Conservation (phyloP, 805 yeast species). For the Saccharomycopsis guyanensis region DNA sequence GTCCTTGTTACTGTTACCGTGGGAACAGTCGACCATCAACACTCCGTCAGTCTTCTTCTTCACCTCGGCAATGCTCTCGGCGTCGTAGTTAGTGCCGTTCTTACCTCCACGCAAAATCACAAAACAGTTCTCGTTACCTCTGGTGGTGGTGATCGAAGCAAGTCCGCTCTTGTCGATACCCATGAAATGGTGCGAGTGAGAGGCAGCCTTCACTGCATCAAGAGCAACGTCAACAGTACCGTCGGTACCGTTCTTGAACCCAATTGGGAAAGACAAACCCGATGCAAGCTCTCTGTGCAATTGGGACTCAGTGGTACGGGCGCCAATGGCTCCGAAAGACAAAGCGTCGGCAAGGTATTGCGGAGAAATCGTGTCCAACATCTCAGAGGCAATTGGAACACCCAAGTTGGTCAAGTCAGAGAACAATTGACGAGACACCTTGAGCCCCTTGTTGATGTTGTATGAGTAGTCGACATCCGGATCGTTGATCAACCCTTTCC, state of each 20-base stretch:
- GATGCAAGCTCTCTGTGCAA: slow-evolving; percentile 95
- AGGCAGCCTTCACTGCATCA: slow-evolving; percentile 89
- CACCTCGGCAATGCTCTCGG: slow-evolving; percentile 51
- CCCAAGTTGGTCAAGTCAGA: slow-evolving; percentile 64
- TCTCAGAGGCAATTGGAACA: slow-evolving; percentile 92
- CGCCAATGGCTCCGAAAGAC: slow-evolving; percentile 97
- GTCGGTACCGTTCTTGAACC: slow-evolving; percentile 97
- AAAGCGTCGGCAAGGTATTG: slow-evolving; percentile 89
- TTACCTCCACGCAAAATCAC: slow-evolving; percentile 95
- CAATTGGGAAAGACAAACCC: slow-evolving; percentile 95
- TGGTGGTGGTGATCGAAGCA: slow-evolving; percentile 92
- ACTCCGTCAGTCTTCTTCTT: slow-evolving; percentile 35
- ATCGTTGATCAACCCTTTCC: slow-evolving; percentile 97
- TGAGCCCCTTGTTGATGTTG: slow-evolving; percentile 90
- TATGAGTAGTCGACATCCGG: slow-evolving; percentile 92
- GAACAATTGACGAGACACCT: slow-evolving; percentile 82
- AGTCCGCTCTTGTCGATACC: slow-evolving; percentile 95
- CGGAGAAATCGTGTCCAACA: slow-evolving; percentile 96
- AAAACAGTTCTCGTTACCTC: slow-evolving; percentile 86
- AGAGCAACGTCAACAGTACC: slow-evolving; percentile 91
- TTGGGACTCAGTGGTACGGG: slow-evolving; percentile 97
- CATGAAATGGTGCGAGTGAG: slow-evolving; percentile 89
- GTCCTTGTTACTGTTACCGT: slow-evolving; percentile 89
- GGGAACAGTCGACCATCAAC: slow-evolving; percentile 96
- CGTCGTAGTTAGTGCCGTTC: slow-evolving; percentile 83